These are phyloP conservation scores for Neurospora intermedia DNA, from an alignment of 495 filamentous ascomycete species.

Conservation along the genomic window DNA sequence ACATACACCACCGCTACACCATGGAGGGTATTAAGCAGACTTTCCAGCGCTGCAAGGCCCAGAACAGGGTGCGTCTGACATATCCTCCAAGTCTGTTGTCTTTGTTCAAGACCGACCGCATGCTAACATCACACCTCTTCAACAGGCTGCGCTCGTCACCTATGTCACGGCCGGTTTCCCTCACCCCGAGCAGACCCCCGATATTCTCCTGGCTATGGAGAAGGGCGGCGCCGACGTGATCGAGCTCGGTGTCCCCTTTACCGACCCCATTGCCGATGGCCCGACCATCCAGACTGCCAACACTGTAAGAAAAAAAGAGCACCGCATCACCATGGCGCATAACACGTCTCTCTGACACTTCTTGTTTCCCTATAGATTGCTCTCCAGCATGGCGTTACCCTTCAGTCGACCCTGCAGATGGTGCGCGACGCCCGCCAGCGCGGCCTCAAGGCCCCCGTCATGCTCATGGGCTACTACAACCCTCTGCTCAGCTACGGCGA, in stretches of 20 bases:
- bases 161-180: constrained; percentile 97
- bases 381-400: constrained; percentile 78
- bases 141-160: constrained; percentile 68
- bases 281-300: constrained; percentile 90
- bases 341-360: not conserved
- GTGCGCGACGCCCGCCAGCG: constrained; percentile 62
- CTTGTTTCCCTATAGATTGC: constrained; percentile 33
- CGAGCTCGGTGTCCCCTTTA: constrained; percentile 87
- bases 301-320: constrained; percentile 38
- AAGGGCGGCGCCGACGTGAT: constrained; percentile 84
- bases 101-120: not conserved
- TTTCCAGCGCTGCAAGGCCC: constrained; percentile 78
- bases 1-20: constrained; percentile 1
- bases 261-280: constrained; percentile 93
- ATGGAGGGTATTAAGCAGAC: constrained; percentile 77
- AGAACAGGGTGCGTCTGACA: constrained; percentile 46
- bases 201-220: constrained; percentile 81
- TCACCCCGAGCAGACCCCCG: constrained; percentile 65
- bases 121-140: not conserved
- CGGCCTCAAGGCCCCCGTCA: constrained; percentile 68
- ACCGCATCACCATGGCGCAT: not conserved
- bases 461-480: constrained; percentile 99
- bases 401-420: constrained; percentile 64
- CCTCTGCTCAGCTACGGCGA: constrained; percentile 88
- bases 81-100: not conserved